Conservation (phyloP, 441 rosid species). For the Pelargonium myrrhifolium region DNA sequence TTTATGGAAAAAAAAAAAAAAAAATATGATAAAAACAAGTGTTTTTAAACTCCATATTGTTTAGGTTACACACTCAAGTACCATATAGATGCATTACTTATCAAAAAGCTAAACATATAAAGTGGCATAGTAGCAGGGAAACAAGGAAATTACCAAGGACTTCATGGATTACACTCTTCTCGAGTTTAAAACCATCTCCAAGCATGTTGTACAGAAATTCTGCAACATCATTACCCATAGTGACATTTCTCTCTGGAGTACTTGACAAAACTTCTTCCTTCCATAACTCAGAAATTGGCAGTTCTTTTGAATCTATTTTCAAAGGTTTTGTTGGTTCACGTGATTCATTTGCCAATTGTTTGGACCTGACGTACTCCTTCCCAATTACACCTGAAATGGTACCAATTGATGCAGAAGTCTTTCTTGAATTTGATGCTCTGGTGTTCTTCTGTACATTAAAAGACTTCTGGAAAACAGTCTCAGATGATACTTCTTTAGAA, state of each 20-base stretch:
- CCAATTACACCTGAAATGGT: conserved; percentile 42
- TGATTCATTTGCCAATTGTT: conserved; percentile 25
- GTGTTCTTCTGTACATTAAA: conserved; percentile 18
- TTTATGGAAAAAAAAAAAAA: no score
- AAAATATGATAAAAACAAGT: no score
- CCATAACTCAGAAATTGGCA: conserved; percentile 38
- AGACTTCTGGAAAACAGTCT: conserved; percentile 7
- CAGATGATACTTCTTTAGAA: conserved; percentile 14
- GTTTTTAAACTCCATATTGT: no score
- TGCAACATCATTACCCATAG: conserved; percentile 31
- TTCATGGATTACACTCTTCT: conserved; percentile 36
- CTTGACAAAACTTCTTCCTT: conserved; percentile 22
- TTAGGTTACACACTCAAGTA: no score
- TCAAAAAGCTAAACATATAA: conserved; percentile 1
- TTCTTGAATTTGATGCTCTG: conserved; percentile 28
- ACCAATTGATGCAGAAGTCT: conserved; percentile 35
- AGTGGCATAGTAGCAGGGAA: conserved; percentile 12
- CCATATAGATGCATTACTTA: not conserved
- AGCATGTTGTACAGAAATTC: conserved; percentile 50
- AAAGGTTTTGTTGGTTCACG: conserved; percentile 38
- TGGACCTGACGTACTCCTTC: conserved; percentile 34
- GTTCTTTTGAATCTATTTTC: conserved; percentile 34
- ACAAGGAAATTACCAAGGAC: conserved; percentile 36
- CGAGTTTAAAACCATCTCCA: conserved; percentile 51
- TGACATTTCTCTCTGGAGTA: conserved; percentile 13